Base-by-base conservation (phyloP, 352 stramenopile species). In the Pythium brassicae region DNA sequence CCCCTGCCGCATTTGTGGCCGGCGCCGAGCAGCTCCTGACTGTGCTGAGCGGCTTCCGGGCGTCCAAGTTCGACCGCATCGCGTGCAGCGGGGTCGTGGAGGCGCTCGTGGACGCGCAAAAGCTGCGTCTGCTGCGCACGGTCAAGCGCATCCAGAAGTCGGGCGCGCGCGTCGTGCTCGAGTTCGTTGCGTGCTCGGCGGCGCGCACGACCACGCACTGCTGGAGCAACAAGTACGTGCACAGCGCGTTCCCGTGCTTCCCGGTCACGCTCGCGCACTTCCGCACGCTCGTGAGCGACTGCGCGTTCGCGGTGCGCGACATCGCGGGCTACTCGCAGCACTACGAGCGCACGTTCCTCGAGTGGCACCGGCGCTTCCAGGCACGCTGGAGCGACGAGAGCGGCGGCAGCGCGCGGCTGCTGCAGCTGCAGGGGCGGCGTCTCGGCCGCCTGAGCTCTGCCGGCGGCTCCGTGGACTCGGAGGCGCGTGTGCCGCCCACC, bases 171-270 rank as follows among this genome's bases (percentile, higher is more conserved):
- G 84, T 76, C 26, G 23, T 93, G 29, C 62, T 93, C 10, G 83
- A 93, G 60, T 78, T 93, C 43, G 76, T 83, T 23, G 76, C 72
- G 27, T 92, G 82, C 50, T 73, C 75, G 1, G 72, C 72, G 15
- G 70, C 79, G 27, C 72, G 85, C 45, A 86, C 83, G 62, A 81
- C 70, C 52, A 92, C 78, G 4, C 79, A 90, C 55, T 66, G 76
- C 23, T 93, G 83, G 81, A 87, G 68, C 61, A 93, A 93, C 76
- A 89, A 91, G 63, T 91, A 93, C 69, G 79, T 93, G 49, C 68
- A 89, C 53, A 78, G 76, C 48, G 59, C 72, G 19, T 90, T 83
- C 55, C 63, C 77, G 48, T 80, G 74, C 32, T 76, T 86, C 39
- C 60, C 74, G 17, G 56, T 91, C 20, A 92, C 76, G 35, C 61